These are phyloP conservation scores for Dioszegia crocea DNA, from an alignment of 768 basidiomycete species.

Conservation along the genomic window DNA sequence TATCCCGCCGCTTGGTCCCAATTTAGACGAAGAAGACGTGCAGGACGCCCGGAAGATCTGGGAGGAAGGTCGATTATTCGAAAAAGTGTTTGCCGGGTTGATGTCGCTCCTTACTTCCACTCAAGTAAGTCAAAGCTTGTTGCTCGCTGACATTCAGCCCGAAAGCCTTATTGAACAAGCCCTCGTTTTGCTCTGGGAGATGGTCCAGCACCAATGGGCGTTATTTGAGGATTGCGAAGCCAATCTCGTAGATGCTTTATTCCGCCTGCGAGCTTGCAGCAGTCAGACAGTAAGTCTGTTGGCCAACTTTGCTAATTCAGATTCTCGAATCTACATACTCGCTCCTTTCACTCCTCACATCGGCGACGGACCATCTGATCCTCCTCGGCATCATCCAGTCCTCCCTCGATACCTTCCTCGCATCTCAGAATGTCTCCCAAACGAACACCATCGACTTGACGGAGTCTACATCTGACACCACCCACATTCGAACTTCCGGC, in stretches of 20 bases:
- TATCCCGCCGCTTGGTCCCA: conserved; percentile 11
- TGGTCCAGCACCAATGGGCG: conserved; percentile 67
- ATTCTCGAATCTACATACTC: conserved; percentile 43
- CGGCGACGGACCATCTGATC: conserved; percentile 32
- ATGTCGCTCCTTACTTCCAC: conserved; percentile 61
- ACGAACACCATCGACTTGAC: neutral
- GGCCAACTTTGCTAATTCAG: conserved; percentile 9
- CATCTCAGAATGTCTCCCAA: neutral
- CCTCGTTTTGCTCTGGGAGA: conserved; percentile 76
- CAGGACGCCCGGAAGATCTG: conserved; percentile 57
- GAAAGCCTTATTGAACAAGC: conserved; percentile 70
- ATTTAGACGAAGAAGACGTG: conserved; percentile 16
- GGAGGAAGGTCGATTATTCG: conserved; percentile 67
- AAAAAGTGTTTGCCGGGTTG: conserved; percentile 65
- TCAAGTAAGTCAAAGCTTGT: conserved; percentile 55
- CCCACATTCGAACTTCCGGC: conserved; percentile 14
- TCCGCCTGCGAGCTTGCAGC: conserved; percentile 69
- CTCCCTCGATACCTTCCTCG: conserved; percentile 1
- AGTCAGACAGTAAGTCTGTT: conserved; percentile 60
- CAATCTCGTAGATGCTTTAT: conserved; percentile 66
- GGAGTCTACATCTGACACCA: neutral
- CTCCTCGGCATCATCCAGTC: conserved; percentile 20
- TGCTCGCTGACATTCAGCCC: conserved; percentile 3
- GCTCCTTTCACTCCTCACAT: conserved; percentile 29
- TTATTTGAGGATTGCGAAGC: conserved; percentile 75